Base-by-base conservation (phyloP, 2,329 filamentous ascomycete species). In the Ascochyta clinopodiicola region DNA sequence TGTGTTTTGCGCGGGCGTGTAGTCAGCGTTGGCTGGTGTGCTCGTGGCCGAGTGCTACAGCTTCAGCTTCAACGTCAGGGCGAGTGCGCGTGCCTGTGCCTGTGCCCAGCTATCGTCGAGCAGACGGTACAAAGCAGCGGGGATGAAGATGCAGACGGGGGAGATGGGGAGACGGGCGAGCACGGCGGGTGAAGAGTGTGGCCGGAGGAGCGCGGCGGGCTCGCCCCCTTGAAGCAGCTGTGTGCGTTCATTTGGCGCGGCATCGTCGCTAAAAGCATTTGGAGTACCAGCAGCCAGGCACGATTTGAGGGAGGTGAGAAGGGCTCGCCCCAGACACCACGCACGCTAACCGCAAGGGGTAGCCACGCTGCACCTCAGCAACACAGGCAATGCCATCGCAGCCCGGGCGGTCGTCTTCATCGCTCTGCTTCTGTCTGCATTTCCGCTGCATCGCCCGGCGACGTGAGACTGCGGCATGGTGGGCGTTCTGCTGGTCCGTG, bases 21-120 rank as follows among this genome's bases (percentile, higher is more conserved):
- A 56, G 56, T 56, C 57, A 59, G 57, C 57, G 42, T 43, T 44
- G 51, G 60, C 50, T 44, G 48, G 60, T 53, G 55, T 44, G 38
- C 38, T 52, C 50, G 48, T 31, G 37, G 21, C 19, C 17, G 45
- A 32, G 45, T 34, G 29, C 17, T 40, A 21, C 12, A 10, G 12
- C 22, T 24, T 24, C 22, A 24, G 22, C 4, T 4, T 24, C 4
- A 24, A 6, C 7, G 29, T 43, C 44, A 51, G 37, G 45, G 34
- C 22, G 22, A 4, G 22, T 24, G 22, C 22, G 22, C 6, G 22
- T 24, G 22, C 31, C 40, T 34, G 17, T 49, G 43, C 24, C 6
- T 29, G 25, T 29, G 25, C 25, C 25, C 9, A 29, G 25, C 40
- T 49, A 27, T 56, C 34, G 45, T 44, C 45, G 49, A 25, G 61